Base-by-base conservation (phyloP, 2,329 filamentous ascomycete genomes). In the Sclerotinia sclerotiorum region DNA sequence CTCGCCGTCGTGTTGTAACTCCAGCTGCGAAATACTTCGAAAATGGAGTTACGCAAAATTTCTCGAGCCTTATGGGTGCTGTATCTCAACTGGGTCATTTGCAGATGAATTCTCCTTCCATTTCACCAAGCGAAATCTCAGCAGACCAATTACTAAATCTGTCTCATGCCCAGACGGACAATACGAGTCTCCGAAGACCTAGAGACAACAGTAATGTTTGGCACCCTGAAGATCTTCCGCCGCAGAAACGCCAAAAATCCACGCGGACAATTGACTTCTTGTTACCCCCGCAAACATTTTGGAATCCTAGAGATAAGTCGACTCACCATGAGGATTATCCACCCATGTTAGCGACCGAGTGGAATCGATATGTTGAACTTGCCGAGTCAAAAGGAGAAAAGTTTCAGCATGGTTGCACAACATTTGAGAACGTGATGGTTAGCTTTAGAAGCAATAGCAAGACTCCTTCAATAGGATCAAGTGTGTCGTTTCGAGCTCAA, bases 301-400 rank as follows among this genome's bases (percentile, higher is more conserved):
- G 87, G 87, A 82, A 84, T 58, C 78, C 79, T 4, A 80, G 81
- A 56, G 83, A 88, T 72, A 80, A 79, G 67, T 79, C 75, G 27
- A 88, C 85, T 0, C 88, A 86, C 82, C 87, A 90, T 71, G 79
- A 88, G 5, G 76, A 84, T 63, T 90, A 90, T 72, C 87, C 87
- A 0, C 84, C 87, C 70, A 88, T 90, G 85, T 88, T 84, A 0
- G 82, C 85, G 68, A 79, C 86, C 8, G 86, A 89, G 70, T 83
- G 84, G 68, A 81, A 84, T 46, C 84, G 83, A 2, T 88, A 88
- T 76, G 78, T 80, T 24, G 76, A 81, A n/a, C 85, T 84, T 21
- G 86, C 86, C 1, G 73, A 78, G 44, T 78, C 79, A 0, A 80
- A 84, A 46, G 80, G 80, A 0, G 86, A 89, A 72, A 78, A 81